Base-by-base conservation (phyloP, 768 basidiomycete species). In the Mycena galopus region DNA sequence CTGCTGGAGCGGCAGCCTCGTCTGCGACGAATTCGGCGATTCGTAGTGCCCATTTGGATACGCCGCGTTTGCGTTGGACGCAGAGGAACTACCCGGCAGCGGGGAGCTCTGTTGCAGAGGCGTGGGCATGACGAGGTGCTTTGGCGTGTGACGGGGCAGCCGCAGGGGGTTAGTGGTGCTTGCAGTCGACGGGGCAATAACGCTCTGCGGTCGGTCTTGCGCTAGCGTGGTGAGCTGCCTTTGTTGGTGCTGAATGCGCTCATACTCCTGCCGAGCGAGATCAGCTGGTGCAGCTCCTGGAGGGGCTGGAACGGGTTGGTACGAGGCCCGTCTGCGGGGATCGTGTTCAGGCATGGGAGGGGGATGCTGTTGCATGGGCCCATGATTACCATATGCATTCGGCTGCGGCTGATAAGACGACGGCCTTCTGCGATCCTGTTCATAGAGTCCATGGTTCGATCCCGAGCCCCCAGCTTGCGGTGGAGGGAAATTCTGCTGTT, bases 41-140 rank as follows among this genome's bases (percentile, higher is more conserved):
- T 51, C 50, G 65, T 71, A 65, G 35, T 61, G 65, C 21, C 30
- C 51, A 35, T 39, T 11, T 17, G 50, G 71, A 44, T 72, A 67
- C 21, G 59, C n/a, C n/a, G n/a, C n/a, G n/a, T n/a, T n/a, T n/a
- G n/a, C 25, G 30, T 53, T 60, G 11, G 57, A 6, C n/a, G 25
- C 29, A 19, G 50, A 51, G 12, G 37, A 10, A 12, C 35, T 30
- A 29, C 8, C n/a, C n/a, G 59, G 71, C 69, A 72, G 68, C 51
- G 67, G 78, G 33, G 77, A 69, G 42, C 62, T 80, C 58, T 72
- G 81, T 77, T 90, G 89, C 44, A 94, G 85, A 19, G 91, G 93
- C 4, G 90, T 81, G 56, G 93, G 93, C 93, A 94, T 94, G 51
- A 94, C 89, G 30, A 94, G 88, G 57, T 84, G 88, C 78, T 88